Evolutionary conservation across 805 yeast species (phyloP).

Genomic region (Dipodascus geniculatus): DNA sequence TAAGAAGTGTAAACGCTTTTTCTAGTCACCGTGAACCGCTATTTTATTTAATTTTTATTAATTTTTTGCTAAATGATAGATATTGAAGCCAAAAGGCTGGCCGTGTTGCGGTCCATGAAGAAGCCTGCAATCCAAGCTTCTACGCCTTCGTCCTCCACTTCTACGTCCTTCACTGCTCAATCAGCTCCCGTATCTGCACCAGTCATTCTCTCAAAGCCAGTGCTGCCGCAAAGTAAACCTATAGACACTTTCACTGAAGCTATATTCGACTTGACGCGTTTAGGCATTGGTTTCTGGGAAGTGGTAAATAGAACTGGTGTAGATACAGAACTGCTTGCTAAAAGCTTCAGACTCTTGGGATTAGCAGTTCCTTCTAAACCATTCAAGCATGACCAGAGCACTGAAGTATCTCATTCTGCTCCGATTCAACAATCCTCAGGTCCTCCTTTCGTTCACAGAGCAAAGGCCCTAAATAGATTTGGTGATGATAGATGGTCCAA

Average conservation of each 20-base stretch:
- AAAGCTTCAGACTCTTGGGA: not conserved
- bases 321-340: not conserved
- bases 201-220: not conserved
- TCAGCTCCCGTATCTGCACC: not conserved
- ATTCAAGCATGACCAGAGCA: not conserved
- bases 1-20: too few species aligned
- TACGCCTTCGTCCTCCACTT: not conserved
- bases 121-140: not conserved
- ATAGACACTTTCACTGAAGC: not conserved
- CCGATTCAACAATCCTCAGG: not conserved
- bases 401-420: too few species aligned
- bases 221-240: not conserved
- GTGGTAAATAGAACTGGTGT: not conserved
- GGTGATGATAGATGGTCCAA: conserved; percentile 1
- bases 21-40: too few species aligned
- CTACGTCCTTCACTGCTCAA: not conserved
- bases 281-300: not conserved
- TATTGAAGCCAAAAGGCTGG: not conserved
- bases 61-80: not conserved
- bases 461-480: not conserved
- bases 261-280: not conserved
- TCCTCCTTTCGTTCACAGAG: not conserved
- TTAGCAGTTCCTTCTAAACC: not conserved
- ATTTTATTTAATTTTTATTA: too few species aligned
- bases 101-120: not conserved